Evolutionary conservation across 768 basidiomycete species (phyloP), one percentile per base, ranked within the genome.

Genomic region (Rhodosporidiobolus sp.): DNA sequence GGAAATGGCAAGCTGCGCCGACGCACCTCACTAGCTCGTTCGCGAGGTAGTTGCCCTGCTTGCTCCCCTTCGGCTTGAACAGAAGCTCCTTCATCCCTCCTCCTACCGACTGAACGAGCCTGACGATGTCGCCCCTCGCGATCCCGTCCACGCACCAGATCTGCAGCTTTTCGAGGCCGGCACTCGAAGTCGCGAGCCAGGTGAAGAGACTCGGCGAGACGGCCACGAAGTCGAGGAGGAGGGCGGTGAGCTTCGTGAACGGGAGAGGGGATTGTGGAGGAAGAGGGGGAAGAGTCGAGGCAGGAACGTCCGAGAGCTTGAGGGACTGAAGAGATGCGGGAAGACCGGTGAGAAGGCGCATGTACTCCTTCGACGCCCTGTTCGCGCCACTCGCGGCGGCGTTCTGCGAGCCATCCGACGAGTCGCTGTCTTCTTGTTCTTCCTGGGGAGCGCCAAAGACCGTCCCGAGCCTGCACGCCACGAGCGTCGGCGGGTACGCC

Each of bases 1-100:
- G 17, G 52, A 9, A 17, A 32, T 30, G 26, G 54, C 28, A 49
- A 30, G n/a, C 24, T 22, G 35, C 50, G 49, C n/a, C 3, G 11
- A 46, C 55, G 22, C 7, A 66, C 72, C 14, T 5, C 1, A 67
- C 43, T 0, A 68, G 3, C n/a, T 49, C 54, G 24, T 67, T 28
- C 17, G 58, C 64, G 19, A 63, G 45, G 8, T 34, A 64, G 30
- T 24, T 20, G 32, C 65, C 46, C 16, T 38, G 55, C 50, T 19
- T 32, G 19, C 12, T 12, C n/a, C 65, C 65, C 43, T 60, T 35
- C 1, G 62, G 62, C 62, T 70, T 67, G 65, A 63, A 70, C 24
- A 46, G 16, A 14, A 74, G 60, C 52, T 65, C 60, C 19, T 52
- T n/a, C 46, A 74, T 30, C 14, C 5, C 5, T 3, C 22, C 12